phyloP scores from a whole-genome alignment of 305 asterid genomes.

The Fraxinus xanthoxyloides region DNA sequence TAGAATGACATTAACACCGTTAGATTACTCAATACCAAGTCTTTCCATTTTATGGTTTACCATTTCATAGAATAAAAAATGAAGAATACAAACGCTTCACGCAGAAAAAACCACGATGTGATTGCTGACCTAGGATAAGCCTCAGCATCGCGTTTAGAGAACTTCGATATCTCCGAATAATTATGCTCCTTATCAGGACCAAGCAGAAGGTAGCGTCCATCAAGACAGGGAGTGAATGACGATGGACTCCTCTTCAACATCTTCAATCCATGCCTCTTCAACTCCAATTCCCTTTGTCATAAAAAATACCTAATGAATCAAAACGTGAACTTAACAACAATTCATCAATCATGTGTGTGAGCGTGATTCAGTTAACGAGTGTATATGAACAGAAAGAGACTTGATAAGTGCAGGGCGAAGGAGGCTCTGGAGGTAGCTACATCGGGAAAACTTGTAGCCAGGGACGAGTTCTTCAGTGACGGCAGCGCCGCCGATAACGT shows the following conservation, averaged over 20 bases:
- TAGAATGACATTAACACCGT: background rate
- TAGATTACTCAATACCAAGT: background rate
- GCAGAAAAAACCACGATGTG: background rate
- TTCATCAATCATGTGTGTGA: background rate
- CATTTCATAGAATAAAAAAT: slow-evolving; percentile 1
- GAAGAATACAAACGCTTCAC: background rate
- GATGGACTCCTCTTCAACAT: slow-evolving; percentile 79
- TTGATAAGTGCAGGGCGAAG: slow-evolving; percentile 78
- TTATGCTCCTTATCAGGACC: slow-evolving; percentile 70
- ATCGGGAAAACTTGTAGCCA: slow-evolving; percentile 93
- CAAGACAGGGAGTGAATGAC: slow-evolving; percentile 86
- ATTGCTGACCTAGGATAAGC: slow-evolving; percentile 67
- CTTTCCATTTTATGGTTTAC: background rate
- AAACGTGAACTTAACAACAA: background rate
- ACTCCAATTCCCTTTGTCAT: slow-evolving; percentile 67
- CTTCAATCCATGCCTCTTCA: slow-evolving; percentile 81
- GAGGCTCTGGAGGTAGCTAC: slow-evolving; percentile 96
- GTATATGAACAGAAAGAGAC: slow-evolving; percentile 34
- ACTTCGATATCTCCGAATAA: slow-evolving; percentile 78
- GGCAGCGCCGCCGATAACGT: slow-evolving; percentile 91
- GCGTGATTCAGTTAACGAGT: background rate
- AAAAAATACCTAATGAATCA: background rate
- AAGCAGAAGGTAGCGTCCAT: slow-evolving; percentile 86
- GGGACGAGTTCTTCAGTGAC: slow-evolving; percentile 92
- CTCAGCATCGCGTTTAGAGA: slow-evolving; percentile 73